Conservation (phyloP, 345 rosid genomes). For the Euphorbia peplus region DNA sequence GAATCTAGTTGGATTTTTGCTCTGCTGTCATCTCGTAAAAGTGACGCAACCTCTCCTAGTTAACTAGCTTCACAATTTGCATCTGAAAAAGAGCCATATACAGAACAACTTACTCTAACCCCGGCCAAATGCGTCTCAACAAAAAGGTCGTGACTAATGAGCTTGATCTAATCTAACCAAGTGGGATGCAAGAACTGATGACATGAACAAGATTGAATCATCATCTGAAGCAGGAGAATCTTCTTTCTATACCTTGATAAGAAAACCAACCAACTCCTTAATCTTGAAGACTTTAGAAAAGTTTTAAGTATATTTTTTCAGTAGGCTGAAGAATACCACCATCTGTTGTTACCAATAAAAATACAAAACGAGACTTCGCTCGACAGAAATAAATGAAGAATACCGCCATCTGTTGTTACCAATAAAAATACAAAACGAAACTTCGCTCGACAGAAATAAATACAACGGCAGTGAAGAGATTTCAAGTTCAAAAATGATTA, state of each 20-base stretch:
- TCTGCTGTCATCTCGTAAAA: conserved; percentile 73
- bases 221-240: conserved; percentile 65
- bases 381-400: too few relatives aligned
- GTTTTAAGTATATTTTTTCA: conserved; percentile 58
- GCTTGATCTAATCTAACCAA: conserved; percentile 89
- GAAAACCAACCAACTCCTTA: conserved; percentile 68
- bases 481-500: too few relatives aligned
- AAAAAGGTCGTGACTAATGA: conserved; percentile 85
- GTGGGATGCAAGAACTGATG: conserved; percentile 69
- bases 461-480: too few relatives aligned
- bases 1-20: conserved; percentile 90
- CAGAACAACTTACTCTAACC: conserved; percentile 59
- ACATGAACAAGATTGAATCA: conserved; percentile 62
- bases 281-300: conserved; percentile 63
- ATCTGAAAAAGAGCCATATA: conserved; percentile 64
- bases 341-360: conserved; percentile 56
- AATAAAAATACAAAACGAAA: too few relatives aligned
- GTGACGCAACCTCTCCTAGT: conserved; percentile 55
- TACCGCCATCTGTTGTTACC: too few relatives aligned
- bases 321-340: conserved; percentile 84
- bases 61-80: conserved; percentile 69
- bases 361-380: too few relatives aligned
- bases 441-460: too few relatives aligned
- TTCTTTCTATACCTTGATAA: conserved; percentile 68
- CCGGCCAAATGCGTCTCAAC: conserved; percentile 86